phyloP scores from a whole-genome alignment of 805 yeast genomes.

The Priceomyces fermenticarens region DNA sequence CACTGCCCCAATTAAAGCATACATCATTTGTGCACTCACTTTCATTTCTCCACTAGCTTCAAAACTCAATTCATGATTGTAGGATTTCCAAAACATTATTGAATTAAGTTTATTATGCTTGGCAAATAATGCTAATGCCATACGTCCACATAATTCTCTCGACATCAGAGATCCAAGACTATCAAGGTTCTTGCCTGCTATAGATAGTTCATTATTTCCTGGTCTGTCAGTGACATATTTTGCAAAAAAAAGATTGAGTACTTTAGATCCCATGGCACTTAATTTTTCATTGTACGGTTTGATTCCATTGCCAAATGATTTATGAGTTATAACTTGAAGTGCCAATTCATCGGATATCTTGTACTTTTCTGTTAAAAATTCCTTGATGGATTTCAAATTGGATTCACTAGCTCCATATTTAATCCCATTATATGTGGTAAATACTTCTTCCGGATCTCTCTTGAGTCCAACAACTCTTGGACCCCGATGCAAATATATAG shows the following conservation, averaged over 20 bases:
- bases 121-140: conserved; percentile 51
- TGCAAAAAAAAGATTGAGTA: conserved; percentile 49
- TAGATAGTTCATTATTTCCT: conserved; percentile 27
- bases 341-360: conserved; percentile 57
- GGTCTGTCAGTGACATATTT: conserved; percentile 36
- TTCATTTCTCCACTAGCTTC: conserved; percentile 54
- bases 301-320: conserved; percentile 89
- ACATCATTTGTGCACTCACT: conserved; percentile 51
- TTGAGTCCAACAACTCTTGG: conserved; percentile 68
- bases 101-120: conserved; percentile 45
- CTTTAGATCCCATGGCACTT: conserved; percentile 65
- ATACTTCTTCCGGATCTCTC: conserved; percentile 60
- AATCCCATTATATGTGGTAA: conserved; percentile 29
- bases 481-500: conserved; percentile 44
- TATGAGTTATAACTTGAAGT: conserved; percentile 85
- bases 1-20: conserved; percentile 69
- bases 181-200: conserved; percentile 53
- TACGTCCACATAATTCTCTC: conserved; percentile 49
- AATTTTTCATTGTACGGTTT: conserved; percentile 88
- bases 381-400: conserved; percentile 48
- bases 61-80: conserved; percentile 44
- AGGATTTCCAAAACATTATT: conserved; percentile 65
- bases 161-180: conserved; percentile 57
- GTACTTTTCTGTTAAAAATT: conserved; percentile 46
- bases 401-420: conserved; percentile 51